Conservation (phyloP, 2,329 filamentous ascomycete species). For the Microcyclosporella mali region DNA sequence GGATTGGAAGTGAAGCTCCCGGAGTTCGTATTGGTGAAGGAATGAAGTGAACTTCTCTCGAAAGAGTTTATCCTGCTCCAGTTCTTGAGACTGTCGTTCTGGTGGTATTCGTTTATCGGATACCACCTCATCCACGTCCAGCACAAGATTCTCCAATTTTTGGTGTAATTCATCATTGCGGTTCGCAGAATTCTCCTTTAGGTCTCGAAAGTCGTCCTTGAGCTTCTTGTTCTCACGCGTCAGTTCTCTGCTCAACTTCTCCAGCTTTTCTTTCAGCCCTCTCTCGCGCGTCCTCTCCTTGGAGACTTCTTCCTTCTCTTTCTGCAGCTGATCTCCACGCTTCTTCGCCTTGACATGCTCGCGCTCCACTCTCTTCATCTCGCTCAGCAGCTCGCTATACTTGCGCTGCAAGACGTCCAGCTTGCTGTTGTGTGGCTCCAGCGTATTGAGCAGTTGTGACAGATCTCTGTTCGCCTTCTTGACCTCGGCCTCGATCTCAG, state of each 20-base stretch:
- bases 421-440: conserved; percentile 86
- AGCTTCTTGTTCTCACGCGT: conserved; percentile 98
- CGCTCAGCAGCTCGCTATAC: conserved; percentile 82
- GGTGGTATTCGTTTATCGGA: conserved; percentile 74
- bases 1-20: conserved; percentile 89
- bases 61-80: conserved; percentile 81
- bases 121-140: conserved; percentile 82
- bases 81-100: conserved; percentile 71
- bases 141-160: conserved; percentile 71
- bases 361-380: conserved; percentile 92
- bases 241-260: conserved; percentile 90
- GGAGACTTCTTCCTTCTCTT: conserved; percentile 86
- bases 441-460: conserved; percentile 73
- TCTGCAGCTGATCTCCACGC: conserved; percentile 85
- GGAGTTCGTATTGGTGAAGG: conserved; percentile 92
- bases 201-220: conserved; percentile 83
- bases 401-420: conserved; percentile 86
- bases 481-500: conserved; percentile 92
- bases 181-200: conserved; percentile 78
- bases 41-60: conserved; percentile 86
- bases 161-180: conserved; percentile 79
- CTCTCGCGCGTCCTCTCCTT: conserved; percentile 86
- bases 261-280: conserved; percentile 88
- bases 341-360: conserved; percentile 96
- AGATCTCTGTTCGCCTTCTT: conserved; percentile 91